Evolutionary conservation across 2,329 filamentous ascomycete species (phyloP).

Genomic region (Coniochaeta sp.): DNA sequence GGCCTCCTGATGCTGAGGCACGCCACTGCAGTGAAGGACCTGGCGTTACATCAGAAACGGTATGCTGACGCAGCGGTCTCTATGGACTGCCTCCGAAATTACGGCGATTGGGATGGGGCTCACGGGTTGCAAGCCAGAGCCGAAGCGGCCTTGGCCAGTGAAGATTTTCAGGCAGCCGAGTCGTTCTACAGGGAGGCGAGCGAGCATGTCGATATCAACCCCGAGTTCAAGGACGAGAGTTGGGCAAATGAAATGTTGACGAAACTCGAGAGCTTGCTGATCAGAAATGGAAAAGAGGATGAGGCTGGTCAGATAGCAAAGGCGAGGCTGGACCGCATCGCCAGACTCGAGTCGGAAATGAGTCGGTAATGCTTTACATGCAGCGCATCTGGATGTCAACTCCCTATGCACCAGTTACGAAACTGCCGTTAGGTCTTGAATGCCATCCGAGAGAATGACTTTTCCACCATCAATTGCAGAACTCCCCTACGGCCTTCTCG

Average conservation of each 20-base stretch:
- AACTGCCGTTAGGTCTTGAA: background rate
- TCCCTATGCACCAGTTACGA: background rate
- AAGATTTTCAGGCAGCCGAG: background rate
- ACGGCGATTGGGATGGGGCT: background rate
- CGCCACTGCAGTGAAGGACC: background rate
- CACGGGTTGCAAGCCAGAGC: background rate
- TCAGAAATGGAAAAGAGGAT: background rate
- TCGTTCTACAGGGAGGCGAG: background rate
- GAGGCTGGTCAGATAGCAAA: background rate
- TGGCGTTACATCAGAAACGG: background rate
- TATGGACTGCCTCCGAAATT: background rate
- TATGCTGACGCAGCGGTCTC: background rate
- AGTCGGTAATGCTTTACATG: background rate
- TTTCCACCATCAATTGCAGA: background rate
- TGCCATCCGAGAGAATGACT: background rate
- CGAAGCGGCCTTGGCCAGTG: background rate
- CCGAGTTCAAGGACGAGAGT: background rate
- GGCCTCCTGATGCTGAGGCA: background rate
- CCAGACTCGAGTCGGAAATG: background rate
- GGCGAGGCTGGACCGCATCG: background rate
- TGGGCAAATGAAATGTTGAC: background rate
- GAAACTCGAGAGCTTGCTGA: background rate
- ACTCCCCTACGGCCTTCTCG: constrained; percentile 9
- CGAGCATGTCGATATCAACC: background rate
- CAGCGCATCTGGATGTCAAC: background rate